phyloP scores from a whole-genome alignment of 2,329 filamentous ascomycete species.

The Zasmidium cellare region DNA sequence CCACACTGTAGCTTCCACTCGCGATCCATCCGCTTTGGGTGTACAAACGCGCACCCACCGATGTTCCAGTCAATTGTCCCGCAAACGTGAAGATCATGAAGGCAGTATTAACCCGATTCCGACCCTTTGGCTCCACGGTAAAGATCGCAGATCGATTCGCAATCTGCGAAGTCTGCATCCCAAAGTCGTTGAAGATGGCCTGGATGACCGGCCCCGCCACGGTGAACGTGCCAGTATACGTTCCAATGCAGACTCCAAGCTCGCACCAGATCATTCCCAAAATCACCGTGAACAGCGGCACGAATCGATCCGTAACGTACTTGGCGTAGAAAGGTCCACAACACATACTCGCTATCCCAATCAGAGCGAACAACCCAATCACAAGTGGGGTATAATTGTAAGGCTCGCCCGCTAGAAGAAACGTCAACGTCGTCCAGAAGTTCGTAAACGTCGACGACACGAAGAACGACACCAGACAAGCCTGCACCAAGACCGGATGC shows the following conservation, averaged over 20 bases:
- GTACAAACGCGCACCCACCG: slow-evolving; percentile 56
- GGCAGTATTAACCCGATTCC: slow-evolving; percentile 77
- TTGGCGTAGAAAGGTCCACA: slow-evolving; percentile 69
- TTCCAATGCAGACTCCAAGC: slow-evolving; percentile 65
- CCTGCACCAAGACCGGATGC: slow-evolving; percentile 69
- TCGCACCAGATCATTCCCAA: slow-evolving; percentile 61
- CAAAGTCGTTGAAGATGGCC: slow-evolving; percentile 69
- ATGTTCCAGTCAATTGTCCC: slow-evolving; percentile 70
- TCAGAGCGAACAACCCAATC: slow-evolving; percentile 77
- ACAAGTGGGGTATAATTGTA: slow-evolving; percentile 67
- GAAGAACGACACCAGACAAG: slow-evolving; percentile 66
- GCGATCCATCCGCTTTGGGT: slow-evolving; percentile 57
- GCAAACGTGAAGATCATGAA: slow-evolving; percentile 78
- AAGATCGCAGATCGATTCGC: slow-evolving; percentile 73
- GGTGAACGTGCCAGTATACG: slow-evolving; percentile 64
- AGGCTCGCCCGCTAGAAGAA: slow-evolving; percentile 69
- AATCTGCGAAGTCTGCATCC: slow-evolving; percentile 71
- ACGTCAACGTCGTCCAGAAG: slow-evolving; percentile 77
- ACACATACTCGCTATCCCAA: slow-evolving; percentile 69
- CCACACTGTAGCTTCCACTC: slow-evolving; percentile 59
- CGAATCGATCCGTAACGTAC: slow-evolving; percentile 67
- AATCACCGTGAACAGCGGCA: slow-evolving; percentile 67
- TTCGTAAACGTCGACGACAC: slow-evolving; percentile 62
- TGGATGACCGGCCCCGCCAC: slow-evolving; percentile 73
- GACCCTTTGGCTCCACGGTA: slow-evolving; percentile 65